A percentile compares a stretch with the other conserved stretches of the same genome.
These are phyloP conservation scores for Lactarius sanguifluus DNA, from an alignment of 768 basidiomycete species.

Conservation along the genomic window DNA sequence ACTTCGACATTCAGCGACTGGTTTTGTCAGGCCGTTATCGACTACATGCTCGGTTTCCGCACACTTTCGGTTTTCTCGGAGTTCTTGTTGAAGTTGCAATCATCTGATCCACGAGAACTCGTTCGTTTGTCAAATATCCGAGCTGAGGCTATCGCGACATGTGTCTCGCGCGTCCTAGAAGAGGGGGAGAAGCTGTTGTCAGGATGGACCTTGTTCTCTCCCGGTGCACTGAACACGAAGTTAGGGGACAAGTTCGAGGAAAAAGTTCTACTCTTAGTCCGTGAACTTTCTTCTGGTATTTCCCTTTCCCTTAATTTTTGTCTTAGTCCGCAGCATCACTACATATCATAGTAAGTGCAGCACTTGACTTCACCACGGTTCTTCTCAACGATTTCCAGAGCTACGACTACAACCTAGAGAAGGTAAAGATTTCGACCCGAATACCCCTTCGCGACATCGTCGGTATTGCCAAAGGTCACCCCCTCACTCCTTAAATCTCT, in stretches of 20 bases:
- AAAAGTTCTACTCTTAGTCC: constrained; percentile 84
- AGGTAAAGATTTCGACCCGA: constrained; percentile 87
- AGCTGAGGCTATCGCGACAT: constrained; percentile 89
- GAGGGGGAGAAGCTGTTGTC: constrained; percentile 60
- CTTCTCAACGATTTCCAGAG: constrained; percentile 49
- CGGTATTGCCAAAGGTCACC: constrained; percentile 71
- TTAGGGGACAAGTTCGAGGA: constrained; percentile 87
- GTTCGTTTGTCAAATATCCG: constrained; percentile 87
- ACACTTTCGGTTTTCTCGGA: constrained; percentile 89
- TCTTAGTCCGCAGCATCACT: constrained; percentile 49
- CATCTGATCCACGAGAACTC: constrained; percentile 89
- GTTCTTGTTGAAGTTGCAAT: constrained; percentile 83
- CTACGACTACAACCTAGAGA: constrained; percentile 91
- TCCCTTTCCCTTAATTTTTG: constrained; percentile 15
- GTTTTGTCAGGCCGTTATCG: constrained; percentile 96
- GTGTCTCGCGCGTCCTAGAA: constrained; percentile 53
- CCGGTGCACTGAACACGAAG: constrained; percentile 69
- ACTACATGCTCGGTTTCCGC: constrained; percentile 87
- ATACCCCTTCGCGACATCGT: constrained; percentile 82
- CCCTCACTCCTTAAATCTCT: constrained; percentile 13
- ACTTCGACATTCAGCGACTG: constrained; percentile 91
- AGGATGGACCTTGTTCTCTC: constrained; percentile 93
- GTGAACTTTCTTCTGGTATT: constrained; percentile 39
- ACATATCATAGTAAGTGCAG: constrained; percentile 70
- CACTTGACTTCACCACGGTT: background rate